Evolutionary conservation across 495 filamentous ascomycete genomes (phyloP), one percentile per base, ranked within the genome.

Genomic region (Aeminium ludgeri): DNA sequence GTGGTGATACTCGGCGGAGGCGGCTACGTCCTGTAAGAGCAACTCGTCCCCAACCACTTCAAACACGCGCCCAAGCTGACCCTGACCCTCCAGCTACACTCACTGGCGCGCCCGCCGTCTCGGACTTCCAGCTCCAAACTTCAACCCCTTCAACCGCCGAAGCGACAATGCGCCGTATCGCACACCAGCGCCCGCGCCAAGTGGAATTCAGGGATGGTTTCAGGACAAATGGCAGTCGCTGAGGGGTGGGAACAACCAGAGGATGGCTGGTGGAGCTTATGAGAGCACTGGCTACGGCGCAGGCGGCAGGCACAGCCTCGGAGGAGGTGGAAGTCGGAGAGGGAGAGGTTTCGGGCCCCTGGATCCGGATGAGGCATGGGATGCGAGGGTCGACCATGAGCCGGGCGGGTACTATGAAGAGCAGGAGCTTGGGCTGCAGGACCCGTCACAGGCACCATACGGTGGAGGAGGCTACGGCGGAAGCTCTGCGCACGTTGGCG

Each of bases 321-420:
- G 12, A 11, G 46, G 29, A 30, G 38, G 2, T 20, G 20, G 16
- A 8, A 2, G 25, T 5, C 25, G n/a, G 40, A 41, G 32, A 25
- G n/a, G 52, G 43, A 20, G 51, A 42, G 48, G 51, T 0, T 44
- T 50, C 56, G 63, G 65, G 28, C 52, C 65, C 15, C 60, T 79
- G 20, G 78, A 83, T 52, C 77, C 75, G 0, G 78, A 83, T 55
- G 76, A 78, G 43, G 76, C 78, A 18, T 83, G 78, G 78, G 76
- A 81, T 61, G 48, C 76, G 36, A 54, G 73, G 27, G 77, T 83
- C 3, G 74, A 72, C 28, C 60, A 67, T 38, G 76, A 77, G 52
- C 70, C 67, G 11, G 48, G 42, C 23, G 62, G 53, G 20, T 73
- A 75, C 49, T 72, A 76, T 44, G 64, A 81, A 45, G 78, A 80